A percentile compares a stretch with the other conserved stretches of the same genome.
Conservation (phyloP, 257 asterid genomes). For the Perilla frutescens region DNA sequence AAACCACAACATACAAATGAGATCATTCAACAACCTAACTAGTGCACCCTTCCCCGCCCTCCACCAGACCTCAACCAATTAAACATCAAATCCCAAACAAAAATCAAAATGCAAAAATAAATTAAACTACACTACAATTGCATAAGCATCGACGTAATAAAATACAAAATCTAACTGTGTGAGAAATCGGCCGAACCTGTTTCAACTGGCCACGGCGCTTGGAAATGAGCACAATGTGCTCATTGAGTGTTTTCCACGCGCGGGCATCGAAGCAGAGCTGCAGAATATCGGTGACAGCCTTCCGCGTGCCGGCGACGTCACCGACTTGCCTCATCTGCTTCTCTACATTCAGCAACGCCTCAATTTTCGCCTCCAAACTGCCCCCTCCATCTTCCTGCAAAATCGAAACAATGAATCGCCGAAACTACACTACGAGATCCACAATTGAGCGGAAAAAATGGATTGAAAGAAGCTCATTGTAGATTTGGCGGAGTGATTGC, state of each 20-base stretch:
- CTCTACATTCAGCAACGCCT: conserved; percentile 77
- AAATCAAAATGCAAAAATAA: neutral
- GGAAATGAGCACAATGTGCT: conserved; percentile 79
- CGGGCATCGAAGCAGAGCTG: conserved; percentile 92
- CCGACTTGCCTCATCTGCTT: conserved; percentile 92
- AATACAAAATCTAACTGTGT: neutral
- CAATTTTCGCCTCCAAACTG: conserved; percentile 74
- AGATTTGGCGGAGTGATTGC: neutral
- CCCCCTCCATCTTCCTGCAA: conserved; percentile 71
- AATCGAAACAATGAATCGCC: neutral
- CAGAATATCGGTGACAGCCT: conserved; percentile 84
- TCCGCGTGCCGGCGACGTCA: conserved; percentile 81
- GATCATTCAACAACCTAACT: neutral
- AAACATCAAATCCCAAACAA: conserved; percentile 11
- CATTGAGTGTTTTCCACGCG: conserved; percentile 80
- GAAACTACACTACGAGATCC: conserved; percentile 30
- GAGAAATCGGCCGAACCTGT: conserved; percentile 53
- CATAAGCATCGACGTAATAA: neutral
- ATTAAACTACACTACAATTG: neutral
- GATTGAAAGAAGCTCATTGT: neutral
- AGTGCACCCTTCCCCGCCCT: neutral
- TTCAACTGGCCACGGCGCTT: conserved; percentile 97
- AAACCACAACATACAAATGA: neutral
- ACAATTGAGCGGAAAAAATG: neutral
- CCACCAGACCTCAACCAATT: neutral